Percentiles rank a stretch among this genome's conserved stretches.
Conservation (phyloP, 2,329 filamentous ascomycete species). For the Periglandula ipomoeae region DNA sequence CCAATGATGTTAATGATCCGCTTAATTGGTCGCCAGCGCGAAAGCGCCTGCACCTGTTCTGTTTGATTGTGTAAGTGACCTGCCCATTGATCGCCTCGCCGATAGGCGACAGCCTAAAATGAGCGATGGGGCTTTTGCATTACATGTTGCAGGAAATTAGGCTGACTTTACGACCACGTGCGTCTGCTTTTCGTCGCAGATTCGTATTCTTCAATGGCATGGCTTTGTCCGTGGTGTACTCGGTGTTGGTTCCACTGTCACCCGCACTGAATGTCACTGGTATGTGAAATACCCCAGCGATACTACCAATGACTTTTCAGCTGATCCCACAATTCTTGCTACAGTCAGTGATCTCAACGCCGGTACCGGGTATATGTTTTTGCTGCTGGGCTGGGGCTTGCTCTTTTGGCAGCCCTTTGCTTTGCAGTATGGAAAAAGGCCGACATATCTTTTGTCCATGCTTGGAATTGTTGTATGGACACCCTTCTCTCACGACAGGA, state of each 20-base stretch:
- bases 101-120: neutral
- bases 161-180: neutral
- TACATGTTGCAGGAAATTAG: neutral
- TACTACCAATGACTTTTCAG: neutral
- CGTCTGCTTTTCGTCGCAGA: slow-evolving; percentile 10
- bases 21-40: slow-evolving; percentile 35
- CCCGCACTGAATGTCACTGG: slow-evolving; percentile 20
- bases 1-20: slow-evolving; percentile 41
- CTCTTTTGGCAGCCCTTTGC: slow-evolving; percentile 40
- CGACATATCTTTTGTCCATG: slow-evolving; percentile 29
- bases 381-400: slow-evolving; percentile 35
- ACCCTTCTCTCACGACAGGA: neutral
- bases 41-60: slow-evolving; percentile 18
- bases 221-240: slow-evolving; percentile 29
- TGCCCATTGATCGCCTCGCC: neutral
- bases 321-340: neutral
- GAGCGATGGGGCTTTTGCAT: neutral
- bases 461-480: slow-evolving; percentile 13
- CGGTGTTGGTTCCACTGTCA: slow-evolving; percentile 26
- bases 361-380: slow-evolving; percentile 31
- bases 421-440: slow-evolving; percentile 33
- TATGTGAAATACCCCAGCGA: neutral
- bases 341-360: slow-evolving; percentile 26
- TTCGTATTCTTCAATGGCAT: slow-evolving; percentile 32
- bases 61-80: slow-evolving; percentile 19